Percentiles rank a stretch among this genome's conserved stretches.
Evolutionary conservation across 805 yeast species (phyloP).

Genomic region (Candida multigemmis): DNA sequence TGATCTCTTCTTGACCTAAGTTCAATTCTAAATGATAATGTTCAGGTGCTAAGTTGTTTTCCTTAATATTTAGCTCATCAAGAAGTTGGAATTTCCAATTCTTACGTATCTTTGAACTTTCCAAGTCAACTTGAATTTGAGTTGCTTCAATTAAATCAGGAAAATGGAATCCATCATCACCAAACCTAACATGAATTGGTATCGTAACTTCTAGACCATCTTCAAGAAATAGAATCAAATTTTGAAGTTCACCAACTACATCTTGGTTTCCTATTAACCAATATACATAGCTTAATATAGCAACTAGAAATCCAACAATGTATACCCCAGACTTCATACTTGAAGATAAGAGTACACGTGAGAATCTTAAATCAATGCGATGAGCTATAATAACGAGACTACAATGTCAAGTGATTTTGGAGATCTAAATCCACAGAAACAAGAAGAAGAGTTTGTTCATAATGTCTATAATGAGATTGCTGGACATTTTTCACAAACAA

Average conservation of each 20-base stretch:
- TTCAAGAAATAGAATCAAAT: conserved; percentile 1
- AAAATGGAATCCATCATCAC: conserved; percentile 38
- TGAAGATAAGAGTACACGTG: too few species aligned
- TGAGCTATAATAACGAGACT: too few species aligned
- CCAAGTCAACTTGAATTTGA: conserved; percentile 23
- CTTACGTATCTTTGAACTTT: conserved; percentile 4
- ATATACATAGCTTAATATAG: too few species aligned
- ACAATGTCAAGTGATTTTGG: too few species aligned
- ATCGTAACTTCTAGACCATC: conserved; percentile 8
- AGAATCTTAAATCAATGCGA: too few species aligned
- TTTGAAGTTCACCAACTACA: conserved; percentile 1
- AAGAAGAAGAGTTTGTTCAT: conserved; percentile 78
- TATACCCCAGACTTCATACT: too few species aligned
- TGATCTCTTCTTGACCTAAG: conserved; percentile 4
- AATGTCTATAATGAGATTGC: conserved; percentile 92
- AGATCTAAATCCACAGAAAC: conserved; percentile 37
- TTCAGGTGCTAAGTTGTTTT: conserved; percentile 1
- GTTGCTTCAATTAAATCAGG: conserved; percentile 58
- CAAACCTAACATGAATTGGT: conserved; percentile 15
- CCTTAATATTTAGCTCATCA: conserved; percentile 5
- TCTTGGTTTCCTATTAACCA: too few species aligned
- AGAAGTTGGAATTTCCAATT: conserved; percentile 7
- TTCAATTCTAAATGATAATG: conserved; percentile 4
- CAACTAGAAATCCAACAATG: conserved; percentile 1
- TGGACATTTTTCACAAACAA: conserved; percentile 81